Conservation (phyloP, 2,329 filamentous ascomycete genomes). For the Aureobasidium lini region DNA sequence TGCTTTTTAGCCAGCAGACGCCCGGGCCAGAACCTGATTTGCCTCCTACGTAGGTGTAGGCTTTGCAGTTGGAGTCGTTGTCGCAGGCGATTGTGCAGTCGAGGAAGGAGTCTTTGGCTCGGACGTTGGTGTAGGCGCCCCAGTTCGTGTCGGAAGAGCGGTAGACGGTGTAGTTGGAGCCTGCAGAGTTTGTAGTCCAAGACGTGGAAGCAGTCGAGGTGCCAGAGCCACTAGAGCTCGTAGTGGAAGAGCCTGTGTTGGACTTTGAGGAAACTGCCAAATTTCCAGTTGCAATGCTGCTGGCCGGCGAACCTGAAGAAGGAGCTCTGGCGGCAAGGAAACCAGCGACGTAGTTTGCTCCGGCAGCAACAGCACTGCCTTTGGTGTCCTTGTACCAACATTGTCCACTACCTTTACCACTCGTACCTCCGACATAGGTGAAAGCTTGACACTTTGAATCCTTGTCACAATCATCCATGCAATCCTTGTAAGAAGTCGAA, state of each 20-base stretch:
- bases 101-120: slow-evolving; percentile 9
- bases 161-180: slow-evolving; percentile 10
- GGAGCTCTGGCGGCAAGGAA: slow-evolving; percentile 3
- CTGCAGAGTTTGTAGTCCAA: not conserved
- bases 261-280: not conserved
- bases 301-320: not conserved
- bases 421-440: slow-evolving; percentile 14
- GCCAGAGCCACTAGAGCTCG: not conserved
- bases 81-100: slow-evolving; percentile 17
- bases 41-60: slow-evolving; percentile 17
- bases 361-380: slow-evolving; percentile 5
- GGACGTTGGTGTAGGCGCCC: slow-evolving; percentile 13
- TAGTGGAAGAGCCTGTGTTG: not conserved
- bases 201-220: slow-evolving; percentile 1
- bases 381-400: slow-evolving; percentile 18
- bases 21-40: slow-evolving; percentile 5
- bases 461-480: slow-evolving; percentile 14
- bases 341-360: slow-evolving; percentile 15
- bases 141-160: slow-evolving; percentile 12
- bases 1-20: slow-evolving; percentile 17
- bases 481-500: slow-evolving; percentile 14
- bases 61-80: slow-evolving; percentile 13
- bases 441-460: slow-evolving; percentile 15
- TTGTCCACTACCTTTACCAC: slow-evolving; percentile 4
- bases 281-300: not conserved